Evolutionary conservation across 257 asterid genomes (phyloP), one percentile per base, ranked within the genome.

Genomic region (Fraxinus cuspidata): DNA sequence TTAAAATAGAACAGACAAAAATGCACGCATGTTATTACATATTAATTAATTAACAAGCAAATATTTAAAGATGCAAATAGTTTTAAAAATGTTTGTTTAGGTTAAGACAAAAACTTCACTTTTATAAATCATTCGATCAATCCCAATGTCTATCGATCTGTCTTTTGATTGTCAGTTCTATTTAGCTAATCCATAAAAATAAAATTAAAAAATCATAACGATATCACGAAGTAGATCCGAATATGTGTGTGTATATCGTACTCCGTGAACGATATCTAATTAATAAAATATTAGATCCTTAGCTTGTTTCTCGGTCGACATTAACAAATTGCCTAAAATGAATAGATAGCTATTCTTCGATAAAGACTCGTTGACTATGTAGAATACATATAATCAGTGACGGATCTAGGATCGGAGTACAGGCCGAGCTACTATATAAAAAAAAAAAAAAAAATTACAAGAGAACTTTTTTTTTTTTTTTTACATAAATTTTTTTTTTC

Each of bases 21-120:
- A 32, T 49, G 73, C 79, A 47, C 56, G 65, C 65, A n/a, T 7
- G 42, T 68, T 65, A 79, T 73, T 64, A 51, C 18, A 58, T 7
- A 3, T 42, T 63, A n/a, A 42, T 70, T 16, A 81, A 42, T 58
- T 71, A 76, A 81, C 32, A 75, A 44, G 73, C 65, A 81, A 10
- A n/a, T 65, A 63, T 76, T 25, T 9, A 35, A 70, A 75, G 42
- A 60, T 69, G 76, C 75, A 70, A 56, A 67, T 23, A 37, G 29
- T 40, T 15, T 5, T 8, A 42, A 8, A 32, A 32, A 34, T 49
- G 70, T 76, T 72, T 51, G 29, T 51, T 56, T 38, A 73, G 37
- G 66, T 74, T 27, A 27, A 51, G 80, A 60, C 82, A 70, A 74
- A 78, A 31, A 13, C 18, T 27, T 27, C 63, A 67, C 73, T 12